Evolutionary conservation across 2,329 filamentous ascomycete genomes (phyloP).

Genomic region (Fusarium circinatum): DNA sequence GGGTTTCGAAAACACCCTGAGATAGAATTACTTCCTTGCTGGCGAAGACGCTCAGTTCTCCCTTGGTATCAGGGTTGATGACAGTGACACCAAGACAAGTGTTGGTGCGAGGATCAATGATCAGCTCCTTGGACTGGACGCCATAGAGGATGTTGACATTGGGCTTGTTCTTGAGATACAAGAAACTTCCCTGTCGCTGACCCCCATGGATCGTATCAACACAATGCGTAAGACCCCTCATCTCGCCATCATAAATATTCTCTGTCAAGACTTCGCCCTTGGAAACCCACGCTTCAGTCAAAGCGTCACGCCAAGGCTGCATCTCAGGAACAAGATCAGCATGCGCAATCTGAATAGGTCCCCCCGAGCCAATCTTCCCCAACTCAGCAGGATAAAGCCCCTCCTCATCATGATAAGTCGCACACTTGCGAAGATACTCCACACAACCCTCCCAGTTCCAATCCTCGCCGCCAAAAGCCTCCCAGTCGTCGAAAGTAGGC

Average conservation of each 20-base stretch:
- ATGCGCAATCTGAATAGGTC: conserved; percentile 65
- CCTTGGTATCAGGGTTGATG: conserved; percentile 45
- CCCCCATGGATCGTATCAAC: conserved; percentile 68
- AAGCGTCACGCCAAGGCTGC: conserved; percentile 59
- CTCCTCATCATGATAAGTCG: conserved; percentile 66
- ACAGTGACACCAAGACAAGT: conserved; percentile 58
- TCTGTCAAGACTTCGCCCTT: conserved; percentile 62
- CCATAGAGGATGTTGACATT: conserved; percentile 64
- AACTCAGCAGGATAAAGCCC: conserved; percentile 57
- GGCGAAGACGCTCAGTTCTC: conserved; percentile 45
- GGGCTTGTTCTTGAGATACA: conserved; percentile 62
- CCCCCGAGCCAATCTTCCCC: conserved; percentile 60
- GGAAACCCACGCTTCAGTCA: conserved; percentile 63
- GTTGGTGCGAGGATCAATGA: conserved; percentile 56
- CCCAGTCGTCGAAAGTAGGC: conserved; percentile 72
- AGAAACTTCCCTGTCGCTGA: conserved; percentile 61
- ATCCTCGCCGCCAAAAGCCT: conserved; percentile 76
- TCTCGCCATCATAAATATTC: conserved; percentile 65
- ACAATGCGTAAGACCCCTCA: conserved; percentile 63
- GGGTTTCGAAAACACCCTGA: conserved; percentile 69
- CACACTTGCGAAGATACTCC: conserved; percentile 63
- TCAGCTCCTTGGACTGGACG: conserved; percentile 61
- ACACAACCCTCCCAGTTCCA: conserved; percentile 64
- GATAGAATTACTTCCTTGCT: conserved; percentile 60
- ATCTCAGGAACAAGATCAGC: conserved; percentile 64